phyloP scores from a whole-genome alignment of 2,329 filamentous ascomycete genomes.

The Colletotrichum horii region DNA sequence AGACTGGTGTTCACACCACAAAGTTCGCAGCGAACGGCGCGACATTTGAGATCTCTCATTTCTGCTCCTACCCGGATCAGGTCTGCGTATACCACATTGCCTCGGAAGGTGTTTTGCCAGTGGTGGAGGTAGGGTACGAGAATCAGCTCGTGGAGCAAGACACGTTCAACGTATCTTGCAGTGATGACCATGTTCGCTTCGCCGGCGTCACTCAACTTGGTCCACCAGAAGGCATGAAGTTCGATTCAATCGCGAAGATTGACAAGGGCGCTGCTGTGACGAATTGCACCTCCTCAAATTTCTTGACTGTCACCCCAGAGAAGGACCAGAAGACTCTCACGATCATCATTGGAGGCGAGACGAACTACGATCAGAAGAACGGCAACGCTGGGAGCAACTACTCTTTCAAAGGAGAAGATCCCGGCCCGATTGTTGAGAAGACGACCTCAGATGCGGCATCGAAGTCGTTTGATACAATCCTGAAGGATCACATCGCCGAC shows the following conservation, averaged over 20 bases:
- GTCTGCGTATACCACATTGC: conserved; percentile 33
- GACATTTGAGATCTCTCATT: conserved; percentile 29
- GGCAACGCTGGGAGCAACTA: conserved; percentile 48
- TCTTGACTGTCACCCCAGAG: conserved; percentile 32
- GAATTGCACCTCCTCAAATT: conserved; percentile 20
- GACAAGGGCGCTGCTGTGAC: conserved; percentile 20
- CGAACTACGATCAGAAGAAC: conserved; percentile 55
- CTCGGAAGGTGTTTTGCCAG: conserved; percentile 36
- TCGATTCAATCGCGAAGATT: conserved; percentile 39
- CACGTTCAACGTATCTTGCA: conserved; percentile 36
- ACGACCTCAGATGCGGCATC: conserved; percentile 34
- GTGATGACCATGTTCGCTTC: conserved; percentile 32
- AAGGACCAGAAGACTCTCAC: conserved; percentile 29
- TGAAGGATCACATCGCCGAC: conserved; percentile 42
- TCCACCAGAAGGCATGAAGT: conserved; percentile 48
- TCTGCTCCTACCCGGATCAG: conserved; percentile 47
- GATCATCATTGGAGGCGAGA: conserved; percentile 49
- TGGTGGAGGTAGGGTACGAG: conserved; percentile 43
- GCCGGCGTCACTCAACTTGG: conserved; percentile 42
- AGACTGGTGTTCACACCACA: conserved; percentile 43
- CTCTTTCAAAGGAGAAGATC: conserved; percentile 54
- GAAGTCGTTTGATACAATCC: conserved; percentile 36
- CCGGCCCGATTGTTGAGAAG: conserved; percentile 39
- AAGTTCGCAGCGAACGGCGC: conserved; percentile 37
- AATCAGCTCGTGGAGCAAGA: conserved; percentile 40